phyloP scores from a whole-genome alignment of 495 filamentous ascomycete genomes.

The Neurospora sublineolata region DNA sequence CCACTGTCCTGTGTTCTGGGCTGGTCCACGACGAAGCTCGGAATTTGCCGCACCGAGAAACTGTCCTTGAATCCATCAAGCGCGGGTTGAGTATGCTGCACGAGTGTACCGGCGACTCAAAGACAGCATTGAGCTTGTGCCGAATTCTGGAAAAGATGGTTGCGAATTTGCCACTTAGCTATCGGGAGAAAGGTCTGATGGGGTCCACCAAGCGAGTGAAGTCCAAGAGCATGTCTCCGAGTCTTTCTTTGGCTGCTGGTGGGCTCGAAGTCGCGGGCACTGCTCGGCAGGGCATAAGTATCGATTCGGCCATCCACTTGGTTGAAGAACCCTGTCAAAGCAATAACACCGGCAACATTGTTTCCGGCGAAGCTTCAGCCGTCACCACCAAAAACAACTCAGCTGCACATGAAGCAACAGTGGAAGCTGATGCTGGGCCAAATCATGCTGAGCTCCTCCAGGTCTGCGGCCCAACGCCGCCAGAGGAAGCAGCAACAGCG shows the following conservation, averaged over 20 bases:
- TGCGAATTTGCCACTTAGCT: slow-evolving; percentile 12
- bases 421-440: not conserved
- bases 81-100: slow-evolving; percentile 29
- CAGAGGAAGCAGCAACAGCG: not conserved
- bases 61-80: slow-evolving; percentile 28
- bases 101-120: slow-evolving; percentile 19
- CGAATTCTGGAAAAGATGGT: slow-evolving; percentile 20
- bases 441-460: not conserved
- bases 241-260: not conserved
- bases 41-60: slow-evolving; percentile 31
- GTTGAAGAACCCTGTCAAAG: not conserved
- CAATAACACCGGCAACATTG: not conserved
- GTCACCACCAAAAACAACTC: not conserved
- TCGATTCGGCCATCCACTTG: not conserved
- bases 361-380: not conserved
- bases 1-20: slow-evolving; percentile 38
- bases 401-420: not conserved
- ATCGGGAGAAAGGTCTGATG: slow-evolving; percentile 14
- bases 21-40: slow-evolving; percentile 36
- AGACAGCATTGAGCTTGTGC: slow-evolving; percentile 16
- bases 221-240: not conserved
- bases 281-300: not conserved
- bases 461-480: not conserved
- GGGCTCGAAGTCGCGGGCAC: not conserved
- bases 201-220: slow-evolving; percentile 12